Evolutionary conservation across 208 protist genomes (phyloP), one percentile per base, ranked within the genome.

Genomic region (Wallacemonas sp.): DNA sequence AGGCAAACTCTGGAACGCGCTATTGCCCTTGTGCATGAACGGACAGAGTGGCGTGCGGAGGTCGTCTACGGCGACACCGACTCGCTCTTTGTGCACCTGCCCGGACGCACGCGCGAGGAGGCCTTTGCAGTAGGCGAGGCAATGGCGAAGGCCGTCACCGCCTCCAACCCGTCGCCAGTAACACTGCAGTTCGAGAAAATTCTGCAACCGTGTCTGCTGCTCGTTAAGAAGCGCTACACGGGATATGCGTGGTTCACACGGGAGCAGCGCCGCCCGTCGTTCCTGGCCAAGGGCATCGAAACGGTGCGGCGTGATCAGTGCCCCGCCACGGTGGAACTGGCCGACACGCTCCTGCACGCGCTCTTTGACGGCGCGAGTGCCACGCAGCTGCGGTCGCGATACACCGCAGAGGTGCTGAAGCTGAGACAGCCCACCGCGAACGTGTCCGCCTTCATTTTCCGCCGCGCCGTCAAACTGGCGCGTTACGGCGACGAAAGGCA

Each of bases 11-110:
- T 99, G 48, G 89, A 99, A 55, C 71, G 79, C 9, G 99, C 99
- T 0, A 98, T 99, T 44, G 63, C 83, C 8, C 68, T 93, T 36
- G 97, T 99, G 19, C 85, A 99, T 68, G 97, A 98, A 60, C 96
- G 94, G 3, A 97, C 97, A 42, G 41, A 54, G 30, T 93, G 97
- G 81, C 76, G 98, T 60, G 96, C 98, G 0, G 78, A 93, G 30
- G 98, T 99, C 34, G 92, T 99, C 26, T 99, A 99, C 74, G 99
- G 98, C 64, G 99, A 99, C 81, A 99, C 99, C 3, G 99, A 99
- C 80, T 99, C 98, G 1, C 87, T 99, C 22, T 99, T 99, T 95
- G 94, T 98, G 32, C 77, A 85, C 9, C 64, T 90, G 30, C 73
- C 73, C 2, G 82, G 79, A 13, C 71, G 83, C 38, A 89, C 63